phyloP scores from a whole-genome alignment of 148 eudicot species.

The Silene conica region DNA sequence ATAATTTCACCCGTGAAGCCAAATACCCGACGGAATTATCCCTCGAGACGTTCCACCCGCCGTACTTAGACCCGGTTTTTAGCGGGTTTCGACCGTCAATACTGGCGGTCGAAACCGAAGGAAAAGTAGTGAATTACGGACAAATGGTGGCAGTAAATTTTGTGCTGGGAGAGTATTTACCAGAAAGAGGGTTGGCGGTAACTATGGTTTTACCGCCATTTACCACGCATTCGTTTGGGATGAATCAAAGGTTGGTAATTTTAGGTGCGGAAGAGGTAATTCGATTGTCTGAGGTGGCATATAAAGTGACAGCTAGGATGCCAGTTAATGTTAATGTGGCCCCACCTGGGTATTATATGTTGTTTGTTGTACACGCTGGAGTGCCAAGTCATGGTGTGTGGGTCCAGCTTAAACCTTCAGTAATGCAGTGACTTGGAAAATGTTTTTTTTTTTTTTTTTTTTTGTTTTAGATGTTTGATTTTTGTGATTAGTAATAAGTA shows the following conservation, averaged over 20 bases:
- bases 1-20: slow-evolving; percentile 46
- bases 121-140: slow-evolving; percentile 36
- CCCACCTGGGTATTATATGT: slow-evolving; percentile 64
- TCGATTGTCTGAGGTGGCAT: slow-evolving; percentile 27
- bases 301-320: slow-evolving; percentile 39
- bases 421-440: neutral
- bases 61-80: slow-evolving; percentile 38
- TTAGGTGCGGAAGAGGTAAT: slow-evolving; percentile 23
- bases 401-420: slow-evolving; percentile 39
- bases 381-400: slow-evolving; percentile 62
- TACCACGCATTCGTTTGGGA: slow-evolving; percentile 61
- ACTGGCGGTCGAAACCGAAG: slow-evolving; percentile 32
- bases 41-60: slow-evolving; percentile 60
- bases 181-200: slow-evolving; percentile 28
- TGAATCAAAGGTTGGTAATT: slow-evolving; percentile 67
- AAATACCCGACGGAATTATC: slow-evolving; percentile 69
- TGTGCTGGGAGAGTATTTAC: slow-evolving; percentile 18
- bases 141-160: slow-evolving; percentile 40
- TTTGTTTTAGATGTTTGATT: neutral
- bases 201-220: slow-evolving; percentile 62
- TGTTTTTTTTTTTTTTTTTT: neutral
- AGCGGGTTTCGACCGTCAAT: slow-evolving; percentile 45
- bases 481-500: neutral
- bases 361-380: slow-evolving; percentile 63
- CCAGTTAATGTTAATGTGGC: slow-evolving; percentile 42